A percentile compares a stretch with the other conserved stretches of the same genome.
Conservation (phyloP, 768 basidiomycete species). For the Pisolithus marmoratus region DNA sequence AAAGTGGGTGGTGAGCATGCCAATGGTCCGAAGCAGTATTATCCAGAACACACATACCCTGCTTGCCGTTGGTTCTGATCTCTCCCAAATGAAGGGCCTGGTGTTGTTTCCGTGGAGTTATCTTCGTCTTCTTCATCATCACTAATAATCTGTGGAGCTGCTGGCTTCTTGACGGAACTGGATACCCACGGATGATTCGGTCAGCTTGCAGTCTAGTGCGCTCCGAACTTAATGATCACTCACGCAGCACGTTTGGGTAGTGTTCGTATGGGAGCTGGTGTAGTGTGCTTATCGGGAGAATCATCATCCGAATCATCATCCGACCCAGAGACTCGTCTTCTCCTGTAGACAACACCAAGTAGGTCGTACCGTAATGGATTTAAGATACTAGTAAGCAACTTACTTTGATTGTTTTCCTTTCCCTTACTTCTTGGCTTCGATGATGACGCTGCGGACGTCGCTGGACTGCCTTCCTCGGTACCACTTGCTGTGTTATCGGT, state of each 20-base stretch:
- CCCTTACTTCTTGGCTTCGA: constrained; percentile 19
- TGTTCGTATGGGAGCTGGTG: constrained; percentile 40
- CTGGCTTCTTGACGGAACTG: constrained; percentile 38
- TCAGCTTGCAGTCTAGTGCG: not conserved
- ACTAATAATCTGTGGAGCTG: constrained; percentile 19
- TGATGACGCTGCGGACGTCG: constrained; percentile 27
- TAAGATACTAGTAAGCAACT: constrained; percentile 10
- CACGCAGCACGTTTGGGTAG: constrained; percentile 59
- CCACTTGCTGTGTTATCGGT: constrained; percentile 39
- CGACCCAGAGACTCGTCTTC: constrained; percentile 49
- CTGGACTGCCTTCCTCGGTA: constrained; percentile 24
- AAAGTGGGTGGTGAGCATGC: too few relatives aligned
- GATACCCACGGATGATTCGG: not conserved
- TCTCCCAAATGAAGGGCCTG: constrained; percentile 19
- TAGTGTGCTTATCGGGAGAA: constrained; percentile 22
- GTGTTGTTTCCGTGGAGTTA: constrained; percentile 30
- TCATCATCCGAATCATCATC: constrained; percentile 44
- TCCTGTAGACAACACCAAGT: constrained; percentile 28
- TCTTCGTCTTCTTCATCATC: constrained; percentile 35
- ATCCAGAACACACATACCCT: constrained; percentile 8
- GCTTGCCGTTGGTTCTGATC: not conserved
- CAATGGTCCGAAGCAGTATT: not conserved
- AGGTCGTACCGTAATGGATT: not conserved
- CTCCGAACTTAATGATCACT: not conserved
- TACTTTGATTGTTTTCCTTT: constrained; percentile 38